Base-by-base conservation (phyloP, 2,329 filamentous ascomycete species). In the Sporothrix inflata region DNA sequence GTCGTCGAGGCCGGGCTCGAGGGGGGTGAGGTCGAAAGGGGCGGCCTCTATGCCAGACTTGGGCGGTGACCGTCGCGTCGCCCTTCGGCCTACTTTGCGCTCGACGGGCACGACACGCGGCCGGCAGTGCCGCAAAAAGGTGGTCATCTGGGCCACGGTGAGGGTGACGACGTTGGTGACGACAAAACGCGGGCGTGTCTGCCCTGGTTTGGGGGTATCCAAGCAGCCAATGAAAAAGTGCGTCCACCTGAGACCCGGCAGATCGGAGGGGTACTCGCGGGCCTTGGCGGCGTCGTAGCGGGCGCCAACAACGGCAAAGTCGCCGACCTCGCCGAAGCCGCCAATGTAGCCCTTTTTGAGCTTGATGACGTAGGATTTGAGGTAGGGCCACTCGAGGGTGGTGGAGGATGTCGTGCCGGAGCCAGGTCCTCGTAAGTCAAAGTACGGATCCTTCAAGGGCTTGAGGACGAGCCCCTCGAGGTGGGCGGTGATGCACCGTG, bases 301-400 rank as follows among this genome's bases (percentile, higher is more conserved):
- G 6, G 89, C 94, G 0, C 93, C 94, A 3, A 97, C 83, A 1
- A 95, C 85, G 1, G 92, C 90, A 78, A 97, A 92, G 79, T 97
- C 94, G 11, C 92, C 92, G 40, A 94, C 89, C 73, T 97, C 94
- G 0, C 94, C 93, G 78, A 95, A 88, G 2, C 89, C 89, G 34
- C 87, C 85, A 49, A 97, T 87, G 77, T 97, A 97, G 77, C 96
- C 93, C 77, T 94, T 94, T 80, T 97, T 97, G 55, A 97, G 81
- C 81, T 97, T 97, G 77, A 97, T 92, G 78, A 89, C 91, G 72
- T 83, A 84, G 61, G 75, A 76, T 1, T 51, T 27, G 14, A 73
- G 67, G 45, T 71, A 57, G 3, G 73, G 71, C 70, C 67, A 73
- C 4, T n/a, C n/a, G 30, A 16, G 6, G 49, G 3, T 4, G 34